Percentiles rank a stretch among this genome's conserved stretches.
Evolutionary conservation across 176 grass and related monocot genomes (phyloP).

Genomic region (Carex littledalei): DNA sequence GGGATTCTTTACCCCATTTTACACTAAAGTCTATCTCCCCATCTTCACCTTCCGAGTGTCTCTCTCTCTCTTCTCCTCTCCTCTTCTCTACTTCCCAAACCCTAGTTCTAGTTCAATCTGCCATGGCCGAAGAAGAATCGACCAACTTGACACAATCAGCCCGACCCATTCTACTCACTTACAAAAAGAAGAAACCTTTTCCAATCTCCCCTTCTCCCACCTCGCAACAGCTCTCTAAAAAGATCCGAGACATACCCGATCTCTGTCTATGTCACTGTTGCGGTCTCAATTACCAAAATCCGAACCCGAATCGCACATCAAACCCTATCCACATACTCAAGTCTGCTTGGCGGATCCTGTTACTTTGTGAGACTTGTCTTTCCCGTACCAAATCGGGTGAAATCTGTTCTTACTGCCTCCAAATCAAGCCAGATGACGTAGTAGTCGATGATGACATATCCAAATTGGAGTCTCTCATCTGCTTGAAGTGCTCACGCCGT

Average conservation of each 20-base stretch:
- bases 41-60: background rate
- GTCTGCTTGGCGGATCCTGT: conserved; percentile 70
- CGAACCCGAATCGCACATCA: conserved; percentile 24
- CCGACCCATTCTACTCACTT: conserved; percentile 13
- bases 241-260: conserved; percentile 33
- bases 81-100: background rate
- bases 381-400: conserved; percentile 28
- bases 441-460: conserved; percentile 28
- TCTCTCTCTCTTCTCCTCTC: background rate
- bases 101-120: conserved; percentile 6
- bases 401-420: conserved; percentile 81
- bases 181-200: conserved; percentile 14
- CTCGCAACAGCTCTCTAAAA: background rate
- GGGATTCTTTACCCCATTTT: background rate
- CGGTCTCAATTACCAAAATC: conserved; percentile 33
- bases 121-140: conserved; percentile 14
- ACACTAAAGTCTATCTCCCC: background rate
- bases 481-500: conserved; percentile 41
- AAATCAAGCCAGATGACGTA: conserved; percentile 6
- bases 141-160: background rate
- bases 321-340: conserved; percentile 39
- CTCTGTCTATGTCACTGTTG: conserved; percentile 55
- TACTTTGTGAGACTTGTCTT: conserved; percentile 68
- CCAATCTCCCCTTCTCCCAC: background rate
- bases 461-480: conserved; percentile 28